A percentile compares a stretch with the other conserved stretches of the same genome.
Conservation (phyloP, 2,329 filamentous ascomycete species). For the Xylaria sp. region DNA sequence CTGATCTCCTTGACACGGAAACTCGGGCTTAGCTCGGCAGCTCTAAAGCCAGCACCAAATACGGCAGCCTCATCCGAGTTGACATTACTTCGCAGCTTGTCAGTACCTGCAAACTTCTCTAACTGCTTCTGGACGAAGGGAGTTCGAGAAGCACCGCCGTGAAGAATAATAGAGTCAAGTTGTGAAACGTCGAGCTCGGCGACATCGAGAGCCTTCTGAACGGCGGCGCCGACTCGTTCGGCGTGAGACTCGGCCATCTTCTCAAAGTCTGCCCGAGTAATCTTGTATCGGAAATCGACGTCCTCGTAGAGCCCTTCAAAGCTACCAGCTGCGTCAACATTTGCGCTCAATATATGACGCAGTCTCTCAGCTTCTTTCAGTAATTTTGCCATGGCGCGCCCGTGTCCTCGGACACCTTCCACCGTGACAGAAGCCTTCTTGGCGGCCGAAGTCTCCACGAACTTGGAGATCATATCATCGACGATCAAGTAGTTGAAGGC, state of each 20-base stretch:
- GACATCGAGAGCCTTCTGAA: slow-evolving; percentile 78
- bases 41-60: slow-evolving; percentile 94
- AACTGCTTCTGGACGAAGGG: slow-evolving; percentile 94
- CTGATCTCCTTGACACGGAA: slow-evolving; percentile 99
- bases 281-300: slow-evolving; percentile 91
- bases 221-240: slow-evolving; percentile 73
- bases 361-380: slow-evolving; percentile 90
- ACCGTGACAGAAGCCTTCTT: slow-evolving; percentile 72
- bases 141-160: slow-evolving; percentile 89
- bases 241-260: slow-evolving; percentile 75
- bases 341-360: slow-evolving; percentile 92
- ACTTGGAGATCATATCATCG: slow-evolving; percentile 85
- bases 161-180: slow-evolving; percentile 89
- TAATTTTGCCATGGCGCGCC: slow-evolving; percentile 88
- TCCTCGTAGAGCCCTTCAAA: slow-evolving; percentile 94
- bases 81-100: slow-evolving; percentile 91
- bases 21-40: slow-evolving; percentile 88
- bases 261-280: slow-evolving; percentile 84
- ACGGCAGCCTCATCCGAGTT: slow-evolving; percentile 97
- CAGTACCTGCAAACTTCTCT: slow-evolving; percentile 77
- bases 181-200: slow-evolving; percentile 79
- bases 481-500: slow-evolving; percentile 87
- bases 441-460: slow-evolving; percentile 75
- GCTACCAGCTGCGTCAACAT: slow-evolving; percentile 80
- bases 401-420: slow-evolving; percentile 76